These are phyloP conservation scores for Arthrocladium fulminans DNA, from an alignment of 2,329 filamentous ascomycete species.

Conservation along the genomic window DNA sequence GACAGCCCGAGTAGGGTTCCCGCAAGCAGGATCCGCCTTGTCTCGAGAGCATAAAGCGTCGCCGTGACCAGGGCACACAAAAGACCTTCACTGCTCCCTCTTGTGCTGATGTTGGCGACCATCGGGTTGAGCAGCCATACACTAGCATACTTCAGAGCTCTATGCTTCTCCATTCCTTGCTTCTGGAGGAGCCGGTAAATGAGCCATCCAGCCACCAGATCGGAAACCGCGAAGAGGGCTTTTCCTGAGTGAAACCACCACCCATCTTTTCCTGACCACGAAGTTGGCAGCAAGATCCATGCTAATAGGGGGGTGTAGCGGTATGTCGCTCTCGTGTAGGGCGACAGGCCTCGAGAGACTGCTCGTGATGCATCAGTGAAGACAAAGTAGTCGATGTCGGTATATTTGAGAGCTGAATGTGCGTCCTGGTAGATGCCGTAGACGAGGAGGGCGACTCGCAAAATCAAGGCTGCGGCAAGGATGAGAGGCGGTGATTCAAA, in stretches of 20 bases:
- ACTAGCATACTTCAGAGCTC: slow-evolving; percentile 66
- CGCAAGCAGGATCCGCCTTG: slow-evolving; percentile 53
- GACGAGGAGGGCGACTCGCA: slow-evolving; percentile 66
- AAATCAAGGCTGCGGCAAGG: slow-evolving; percentile 39
- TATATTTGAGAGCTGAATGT: slow-evolving; percentile 88
- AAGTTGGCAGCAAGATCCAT: slow-evolving; percentile 79
- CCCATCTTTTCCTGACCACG: slow-evolving; percentile 40
- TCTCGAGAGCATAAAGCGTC: slow-evolving; percentile 71
- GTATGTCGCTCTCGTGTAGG: slow-evolving; percentile 88
- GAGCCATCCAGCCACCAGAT: slow-evolving; percentile 76
- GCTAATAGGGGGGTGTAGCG: slow-evolving; percentile 91
- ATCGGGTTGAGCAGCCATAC: slow-evolving; percentile 96
- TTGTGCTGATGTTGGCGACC: slow-evolving; percentile 92
- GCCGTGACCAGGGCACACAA: slow-evolving; percentile 76
- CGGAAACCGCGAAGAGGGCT: slow-evolving; percentile 70
- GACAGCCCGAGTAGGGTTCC: slow-evolving; percentile 69
- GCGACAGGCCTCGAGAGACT: slow-evolving; percentile 57
- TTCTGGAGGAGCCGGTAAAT: slow-evolving; percentile 49
- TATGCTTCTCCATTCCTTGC: slow-evolving; percentile 40
- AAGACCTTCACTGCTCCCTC: slow-evolving; percentile 87
- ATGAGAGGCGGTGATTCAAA: slow-evolving; percentile 29
- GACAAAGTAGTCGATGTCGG: slow-evolving; percentile 96
- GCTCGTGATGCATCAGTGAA: slow-evolving; percentile 92
- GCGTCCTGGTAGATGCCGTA: slow-evolving; percentile 93
- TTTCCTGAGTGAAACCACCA: slow-evolving; percentile 78